Evolutionary conservation across 192 early-diverging fungal genomes (phyloP), one percentile per base, ranked within the genome.

Genomic region (Obelidium mucronatum): DNA sequence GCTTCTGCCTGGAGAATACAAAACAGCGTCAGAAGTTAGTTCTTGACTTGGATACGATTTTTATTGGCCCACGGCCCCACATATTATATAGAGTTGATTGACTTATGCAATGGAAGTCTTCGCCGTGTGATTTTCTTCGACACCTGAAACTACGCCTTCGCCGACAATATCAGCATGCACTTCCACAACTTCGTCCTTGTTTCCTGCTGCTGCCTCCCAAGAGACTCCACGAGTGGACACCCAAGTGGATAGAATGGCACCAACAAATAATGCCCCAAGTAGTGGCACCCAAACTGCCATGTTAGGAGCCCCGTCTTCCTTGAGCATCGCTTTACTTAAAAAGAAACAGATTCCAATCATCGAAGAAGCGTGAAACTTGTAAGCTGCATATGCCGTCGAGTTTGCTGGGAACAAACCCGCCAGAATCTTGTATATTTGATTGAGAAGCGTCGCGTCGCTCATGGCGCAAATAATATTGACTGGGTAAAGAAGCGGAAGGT

Each of bases 351-450:
- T 56, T 53, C 74, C 74, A 3, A 37, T 76, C 65, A 67, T 56
- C 33, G n/a, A 19, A 5, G 62, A n/a, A 8, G 64, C 33, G 51
- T 76, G 61, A 48, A 76, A 56, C 40, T 66, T 63, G 51, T 56
- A 67, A 3, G 74, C 74, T n/a, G 74, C 62, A 30, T 66, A 76
- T 5, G 74, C 63, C 22, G 52, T 67, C 3, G 74, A 22, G 31
- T 76, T 33, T 6, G 37, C 65, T 66, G 44, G 62, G 36, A 76
- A 76, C 3, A 67, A 15, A 3, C 62, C 61, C 48, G 74, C 53
- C 36, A 76, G 42, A n/a, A 76, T 72, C 52, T 67, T 64, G 40
- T 76, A 76, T 6, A 56, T 36, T 55, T 76, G 74, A 40, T 76
- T 76, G 64, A 76, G n/a, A 31, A 76, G 51, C 5, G 54, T 67